Percentiles rank a stretch among this genome's conserved stretches.
Evolutionary conservation across 306 rosid genomes (phyloP).

Genomic region (Purshia tridentata): DNA sequence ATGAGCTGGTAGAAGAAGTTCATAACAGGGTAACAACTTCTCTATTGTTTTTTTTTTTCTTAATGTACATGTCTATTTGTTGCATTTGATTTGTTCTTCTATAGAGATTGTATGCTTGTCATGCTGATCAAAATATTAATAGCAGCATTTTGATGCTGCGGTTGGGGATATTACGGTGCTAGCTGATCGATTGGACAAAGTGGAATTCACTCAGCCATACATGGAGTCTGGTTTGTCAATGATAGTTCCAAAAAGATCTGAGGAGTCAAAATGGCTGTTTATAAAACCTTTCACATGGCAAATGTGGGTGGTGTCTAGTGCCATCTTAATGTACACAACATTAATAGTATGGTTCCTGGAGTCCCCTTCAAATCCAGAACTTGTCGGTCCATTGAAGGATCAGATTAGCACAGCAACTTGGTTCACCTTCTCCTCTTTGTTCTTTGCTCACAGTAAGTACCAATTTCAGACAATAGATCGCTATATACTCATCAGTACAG

Average conservation of each 20-base stretch:
- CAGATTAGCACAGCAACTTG: slow-evolving; percentile 57
- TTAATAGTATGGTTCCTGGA: slow-evolving; percentile 62
- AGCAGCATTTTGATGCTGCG: slow-evolving; percentile 54
- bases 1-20: slow-evolving; percentile 48
- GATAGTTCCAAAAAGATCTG: slow-evolving; percentile 46
- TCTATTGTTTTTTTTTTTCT: neutral
- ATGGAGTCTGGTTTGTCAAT: slow-evolving; percentile 65
- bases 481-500: neutral
- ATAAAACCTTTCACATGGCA: slow-evolving; percentile 65
- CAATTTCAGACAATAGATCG: neutral
- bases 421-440: slow-evolving; percentile 68
- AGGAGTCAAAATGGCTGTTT: slow-evolving; percentile 61
- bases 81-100: slow-evolving; percentile 7
- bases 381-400: slow-evolving; percentile 44
- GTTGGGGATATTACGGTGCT: slow-evolving; percentile 62
- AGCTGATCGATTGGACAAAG: slow-evolving; percentile 41
- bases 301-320: slow-evolving; percentile 47
- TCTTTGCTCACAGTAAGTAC: slow-evolving; percentile 75
- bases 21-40: slow-evolving; percentile 41
- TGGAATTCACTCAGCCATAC: slow-evolving; percentile 66
- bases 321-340: slow-evolving; percentile 52
- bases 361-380: slow-evolving; percentile 41
- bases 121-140: slow-evolving; percentile 15
- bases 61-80: neutral
- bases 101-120: slow-evolving; percentile 3